Evolutionary conservation across 345 rosid genomes (phyloP).

Genomic region (Eucalyptus caleyi): DNA sequence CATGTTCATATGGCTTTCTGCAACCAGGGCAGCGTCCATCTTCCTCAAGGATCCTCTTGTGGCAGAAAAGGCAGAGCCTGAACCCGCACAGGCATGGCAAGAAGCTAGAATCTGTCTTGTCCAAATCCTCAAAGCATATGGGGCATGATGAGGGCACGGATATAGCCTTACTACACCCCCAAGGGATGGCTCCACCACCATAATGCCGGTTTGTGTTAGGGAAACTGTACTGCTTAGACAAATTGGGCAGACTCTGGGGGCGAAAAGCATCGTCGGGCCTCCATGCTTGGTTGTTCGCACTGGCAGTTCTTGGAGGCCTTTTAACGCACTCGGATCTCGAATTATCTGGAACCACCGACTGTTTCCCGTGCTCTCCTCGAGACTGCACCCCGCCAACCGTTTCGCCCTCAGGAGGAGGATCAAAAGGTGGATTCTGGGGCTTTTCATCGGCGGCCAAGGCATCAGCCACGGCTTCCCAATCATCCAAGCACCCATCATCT

Average conservation of each 20-base stretch:
- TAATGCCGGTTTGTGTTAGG: slow-evolving; percentile 30
- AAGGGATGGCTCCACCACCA: slow-evolving; percentile 26
- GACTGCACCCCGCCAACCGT: not conserved
- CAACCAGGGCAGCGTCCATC: slow-evolving; percentile 98
- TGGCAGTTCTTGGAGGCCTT: slow-evolving; percentile 8
- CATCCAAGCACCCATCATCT: slow-evolving; percentile 75
- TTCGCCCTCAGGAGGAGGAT: not conserved
- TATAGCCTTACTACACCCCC: slow-evolving; percentile 12
- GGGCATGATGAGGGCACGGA: slow-evolving; percentile 47
- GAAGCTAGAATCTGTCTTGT: slow-evolving; percentile 70
- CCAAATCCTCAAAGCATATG: slow-evolving; percentile 84
- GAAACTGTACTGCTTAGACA: slow-evolving; percentile 64
- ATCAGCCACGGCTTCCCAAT: slow-evolving; percentile 97
- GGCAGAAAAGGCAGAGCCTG: slow-evolving; percentile 89
- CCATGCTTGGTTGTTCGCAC: slow-evolving; percentile 54
- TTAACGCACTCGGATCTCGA: slow-evolving; percentile 8
- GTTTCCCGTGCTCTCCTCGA: not conserved
- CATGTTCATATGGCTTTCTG: slow-evolving; percentile 63
- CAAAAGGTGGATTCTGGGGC: slow-evolving; percentile 1
- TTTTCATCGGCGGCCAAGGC: slow-evolving; percentile 68
- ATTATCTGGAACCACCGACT: not conserved
- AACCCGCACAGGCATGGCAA: slow-evolving; percentile 85
- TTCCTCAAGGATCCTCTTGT: slow-evolving; percentile 89
- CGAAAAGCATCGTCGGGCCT: slow-evolving; percentile 69
- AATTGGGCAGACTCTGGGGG: slow-evolving; percentile 72